These are phyloP conservation scores for Achlya hypogyna DNA, from an alignment of 352 stramenopile genomes.

Conservation along the genomic window DNA sequence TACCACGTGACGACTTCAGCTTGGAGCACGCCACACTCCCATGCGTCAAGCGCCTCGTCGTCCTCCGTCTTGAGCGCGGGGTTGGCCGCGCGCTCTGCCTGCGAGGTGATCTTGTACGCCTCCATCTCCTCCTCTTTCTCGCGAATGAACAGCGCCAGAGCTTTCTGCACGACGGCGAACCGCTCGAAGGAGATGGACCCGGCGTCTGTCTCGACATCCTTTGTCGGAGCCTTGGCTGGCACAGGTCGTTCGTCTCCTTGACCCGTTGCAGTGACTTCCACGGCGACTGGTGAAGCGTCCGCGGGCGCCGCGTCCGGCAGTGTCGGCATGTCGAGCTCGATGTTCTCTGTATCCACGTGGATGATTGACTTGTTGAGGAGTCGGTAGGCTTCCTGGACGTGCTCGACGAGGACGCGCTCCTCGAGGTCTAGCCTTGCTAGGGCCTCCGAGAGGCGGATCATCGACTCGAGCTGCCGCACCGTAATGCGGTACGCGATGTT, in stretches of 20 bases:
- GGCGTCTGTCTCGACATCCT: constrained; percentile 23
- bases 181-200: constrained; percentile 68
- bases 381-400: constrained; percentile 95
- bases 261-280: not conserved
- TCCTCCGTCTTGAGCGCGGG: constrained; percentile 21
- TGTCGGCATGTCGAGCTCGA: constrained; percentile 83
- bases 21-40: constrained; percentile 53
- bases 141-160: constrained; percentile 64
- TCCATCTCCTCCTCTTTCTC: constrained; percentile 64
- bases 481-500: constrained; percentile 98
- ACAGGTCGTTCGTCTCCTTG: constrained; percentile 6
- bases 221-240: constrained; percentile 2
- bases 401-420: constrained; percentile 81
- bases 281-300: not conserved
- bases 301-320: constrained; percentile 22
- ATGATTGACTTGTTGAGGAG: constrained; percentile 98
- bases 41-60: constrained; percentile 47
- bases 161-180: constrained; percentile 74
- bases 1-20: constrained; percentile 81
- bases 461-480: constrained; percentile 96
- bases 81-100: constrained; percentile 25
- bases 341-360: constrained; percentile 96
- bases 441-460: constrained; percentile 96
- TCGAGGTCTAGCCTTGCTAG: constrained; percentile 93
- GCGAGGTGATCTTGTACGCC: constrained; percentile 36